These are phyloP conservation scores for Pseudotsuga menziesii DNA, from an alignment of 75 land plant genomes.

Conservation along the genomic window DNA sequence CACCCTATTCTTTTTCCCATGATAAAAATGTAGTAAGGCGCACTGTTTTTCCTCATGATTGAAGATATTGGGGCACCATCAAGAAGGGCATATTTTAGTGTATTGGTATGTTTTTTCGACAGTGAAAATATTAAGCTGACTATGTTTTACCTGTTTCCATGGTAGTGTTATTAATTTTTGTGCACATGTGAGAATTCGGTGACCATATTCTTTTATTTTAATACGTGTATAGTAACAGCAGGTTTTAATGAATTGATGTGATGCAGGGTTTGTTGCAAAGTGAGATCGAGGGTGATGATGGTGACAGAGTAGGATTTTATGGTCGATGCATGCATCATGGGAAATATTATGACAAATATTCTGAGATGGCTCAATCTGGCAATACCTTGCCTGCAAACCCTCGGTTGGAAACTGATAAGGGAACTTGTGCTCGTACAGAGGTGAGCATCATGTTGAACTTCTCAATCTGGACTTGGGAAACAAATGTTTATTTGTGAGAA, in stretches of 20 bases:
- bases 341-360: background rate
- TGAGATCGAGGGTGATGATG: constrained; percentile 56
- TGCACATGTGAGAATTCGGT: background rate
- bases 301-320: constrained; percentile 73
- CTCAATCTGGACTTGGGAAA: background rate
- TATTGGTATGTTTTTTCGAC: background rate
- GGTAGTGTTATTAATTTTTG: background rate
- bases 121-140: background rate
- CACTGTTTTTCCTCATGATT: background rate
- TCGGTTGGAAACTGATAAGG: constrained; percentile 14
- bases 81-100: background rate
- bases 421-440: constrained; percentile 75
- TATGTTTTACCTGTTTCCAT: background rate
- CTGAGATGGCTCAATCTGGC: constrained; percentile 4
- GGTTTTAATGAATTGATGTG: background rate
- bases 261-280: constrained; percentile 75
- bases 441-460: constrained; percentile 13
- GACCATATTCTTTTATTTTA: background rate
- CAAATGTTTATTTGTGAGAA: background rate
- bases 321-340: constrained; percentile 71
- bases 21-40: background rate
- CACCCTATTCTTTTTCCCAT: background rate
- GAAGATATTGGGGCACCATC: background rate
- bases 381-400: constrained; percentile 6
- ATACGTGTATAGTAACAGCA: background rate